Evolutionary conservation across 2,329 filamentous ascomycete genomes (phyloP).

Genomic region (Xylariaceae sp.): DNA sequence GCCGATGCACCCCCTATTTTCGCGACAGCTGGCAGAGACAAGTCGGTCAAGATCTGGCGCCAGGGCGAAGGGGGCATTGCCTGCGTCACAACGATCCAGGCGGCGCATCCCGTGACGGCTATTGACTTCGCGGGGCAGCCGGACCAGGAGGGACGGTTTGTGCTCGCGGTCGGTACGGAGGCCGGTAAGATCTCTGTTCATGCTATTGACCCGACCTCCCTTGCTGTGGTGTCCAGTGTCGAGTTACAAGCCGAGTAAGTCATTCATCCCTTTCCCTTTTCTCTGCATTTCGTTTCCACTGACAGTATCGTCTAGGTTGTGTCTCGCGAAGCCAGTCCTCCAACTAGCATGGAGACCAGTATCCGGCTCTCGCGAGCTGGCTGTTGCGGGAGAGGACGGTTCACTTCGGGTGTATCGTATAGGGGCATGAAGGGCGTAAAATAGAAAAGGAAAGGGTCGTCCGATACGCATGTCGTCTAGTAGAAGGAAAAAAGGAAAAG

Average conservation of each 20-base stretch:
- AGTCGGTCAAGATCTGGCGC: slow-evolving; percentile 70
- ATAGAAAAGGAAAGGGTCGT: too few relatives aligned
- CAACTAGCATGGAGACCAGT: slow-evolving; percentile 65
- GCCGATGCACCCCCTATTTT: slow-evolving; percentile 49
- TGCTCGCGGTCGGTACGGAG: slow-evolving; percentile 56
- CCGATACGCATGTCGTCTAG: too few relatives aligned
- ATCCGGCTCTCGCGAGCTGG: slow-evolving; percentile 37
- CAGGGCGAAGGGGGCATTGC: slow-evolving; percentile 37
- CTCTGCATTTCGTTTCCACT: not conserved
- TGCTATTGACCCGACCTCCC: slow-evolving; percentile 36
- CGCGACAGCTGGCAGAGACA: slow-evolving; percentile 86
- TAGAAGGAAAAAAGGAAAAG: too few relatives aligned
- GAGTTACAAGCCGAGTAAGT: slow-evolving; percentile 38
- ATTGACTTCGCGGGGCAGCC: slow-evolving; percentile 55
- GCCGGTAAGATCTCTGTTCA: slow-evolving; percentile 44
- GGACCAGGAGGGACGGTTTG: slow-evolving; percentile 29
- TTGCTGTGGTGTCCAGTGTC: slow-evolving; percentile 36
- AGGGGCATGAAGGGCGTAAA: slow-evolving; percentile 17
- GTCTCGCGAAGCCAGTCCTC: slow-evolving; percentile 59
- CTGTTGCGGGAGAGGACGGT: slow-evolving; percentile 56
- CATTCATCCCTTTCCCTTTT: not conserved
- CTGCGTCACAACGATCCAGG: slow-evolving; percentile 49
- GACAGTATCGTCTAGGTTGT: slow-evolving; percentile 33
- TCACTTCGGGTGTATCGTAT: slow-evolving; percentile 55
- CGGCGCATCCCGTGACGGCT: slow-evolving; percentile 61